Percentiles rank a stretch among this genome's conserved stretches.
phyloP scores from a whole-genome alignment of 352 stramenopile species.

The Pythium dissimile region DNA sequence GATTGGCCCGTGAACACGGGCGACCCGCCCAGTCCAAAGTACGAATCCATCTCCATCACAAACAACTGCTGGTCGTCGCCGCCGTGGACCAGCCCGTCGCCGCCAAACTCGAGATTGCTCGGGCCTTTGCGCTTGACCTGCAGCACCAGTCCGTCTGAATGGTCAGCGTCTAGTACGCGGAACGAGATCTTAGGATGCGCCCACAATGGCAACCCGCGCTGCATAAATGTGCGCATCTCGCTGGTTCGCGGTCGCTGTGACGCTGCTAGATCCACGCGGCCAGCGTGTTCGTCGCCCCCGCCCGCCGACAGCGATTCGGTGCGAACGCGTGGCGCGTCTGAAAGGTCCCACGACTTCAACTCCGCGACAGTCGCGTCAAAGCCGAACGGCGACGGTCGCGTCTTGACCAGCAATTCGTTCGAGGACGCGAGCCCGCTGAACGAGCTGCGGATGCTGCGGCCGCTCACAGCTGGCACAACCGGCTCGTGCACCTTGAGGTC shows the following conservation, averaged over 20 bases:
- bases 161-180: slow-evolving; percentile 44
- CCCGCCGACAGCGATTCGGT: slow-evolving; percentile 16
- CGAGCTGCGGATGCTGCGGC: neutral
- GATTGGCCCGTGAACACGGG: slow-evolving; percentile 64
- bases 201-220: slow-evolving; percentile 64
- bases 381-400: slow-evolving; percentile 49
- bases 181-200: slow-evolving; percentile 76
- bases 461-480: neutral
- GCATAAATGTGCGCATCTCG: slow-evolving; percentile 65
- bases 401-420: slow-evolving; percentile 38
- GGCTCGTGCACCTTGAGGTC: slow-evolving; percentile 34
- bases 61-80: slow-evolving; percentile 76
- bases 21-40: slow-evolving; percentile 79
- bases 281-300: neutral
- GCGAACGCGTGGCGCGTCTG: slow-evolving; percentile 14
- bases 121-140: slow-evolving; percentile 75
- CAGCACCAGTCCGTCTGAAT: slow-evolving; percentile 49
- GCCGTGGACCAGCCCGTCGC: slow-evolving; percentile 38
- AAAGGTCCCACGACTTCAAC: slow-evolving; percentile 61
- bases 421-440: neutral
- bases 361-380: slow-evolving; percentile 63
- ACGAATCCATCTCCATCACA: slow-evolving; percentile 85
- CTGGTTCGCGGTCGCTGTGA: slow-evolving; percentile 1
- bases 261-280: neutral
- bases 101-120: slow-evolving; percentile 27